Conservation (phyloP, 208 protist species). For the Leishmania mexicana region DNA sequence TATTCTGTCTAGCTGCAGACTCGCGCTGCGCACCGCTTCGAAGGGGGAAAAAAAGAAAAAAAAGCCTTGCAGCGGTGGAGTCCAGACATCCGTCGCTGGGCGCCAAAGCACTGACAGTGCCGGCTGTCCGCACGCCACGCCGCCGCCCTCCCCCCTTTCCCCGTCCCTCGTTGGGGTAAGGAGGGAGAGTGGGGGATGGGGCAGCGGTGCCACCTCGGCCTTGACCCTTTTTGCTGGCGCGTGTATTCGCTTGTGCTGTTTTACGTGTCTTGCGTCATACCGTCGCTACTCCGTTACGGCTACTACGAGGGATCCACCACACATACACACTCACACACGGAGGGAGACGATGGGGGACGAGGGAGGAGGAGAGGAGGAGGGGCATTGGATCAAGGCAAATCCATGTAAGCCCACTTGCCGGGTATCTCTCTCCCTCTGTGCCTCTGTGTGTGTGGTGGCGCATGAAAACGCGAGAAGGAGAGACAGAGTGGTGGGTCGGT, state of each 20-base stretch:
- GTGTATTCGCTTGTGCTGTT: not conserved
- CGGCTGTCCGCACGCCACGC: not conserved
- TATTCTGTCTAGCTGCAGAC: not conserved
- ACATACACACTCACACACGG: no score
- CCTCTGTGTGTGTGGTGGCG: no score
- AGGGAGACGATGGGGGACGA: no score
- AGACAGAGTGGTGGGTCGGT: no score
- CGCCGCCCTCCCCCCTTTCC: not conserved
- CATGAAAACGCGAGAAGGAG: no score
- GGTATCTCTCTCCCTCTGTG: no score
- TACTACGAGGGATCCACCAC: no score
- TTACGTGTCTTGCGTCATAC: no score
- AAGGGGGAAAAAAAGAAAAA: not conserved
- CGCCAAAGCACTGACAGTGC: not conserved
- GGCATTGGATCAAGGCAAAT: no score
- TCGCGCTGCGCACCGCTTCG: not conserved
- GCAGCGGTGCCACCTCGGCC: not conserved
- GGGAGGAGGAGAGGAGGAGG: no score
- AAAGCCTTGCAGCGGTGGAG: not conserved
- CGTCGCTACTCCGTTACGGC: no score
- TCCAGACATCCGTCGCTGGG: not conserved
- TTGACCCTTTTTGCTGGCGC: not conserved
- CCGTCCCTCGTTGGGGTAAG: not conserved
- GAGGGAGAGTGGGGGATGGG: not conserved
- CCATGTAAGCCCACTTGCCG: no score